Evolutionary conservation across 2,329 filamentous ascomycete species (phyloP), one percentile per base, ranked within the genome.

Genomic region (Alternaria longipes): DNA sequence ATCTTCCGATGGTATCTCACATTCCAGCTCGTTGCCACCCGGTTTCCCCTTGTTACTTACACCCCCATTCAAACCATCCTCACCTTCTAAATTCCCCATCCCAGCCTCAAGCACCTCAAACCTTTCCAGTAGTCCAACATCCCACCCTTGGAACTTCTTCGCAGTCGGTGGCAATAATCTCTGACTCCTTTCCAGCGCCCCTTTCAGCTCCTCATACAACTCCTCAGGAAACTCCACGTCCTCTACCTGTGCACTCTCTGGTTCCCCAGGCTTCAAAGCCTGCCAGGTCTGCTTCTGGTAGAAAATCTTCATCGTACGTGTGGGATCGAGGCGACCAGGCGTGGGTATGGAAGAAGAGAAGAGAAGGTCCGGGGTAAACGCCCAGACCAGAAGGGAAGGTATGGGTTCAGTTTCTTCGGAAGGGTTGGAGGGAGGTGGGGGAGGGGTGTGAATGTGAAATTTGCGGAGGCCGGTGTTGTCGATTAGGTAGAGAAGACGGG

Each of bases 71-170:
- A 12, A 20, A 38, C 24, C 40, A 22, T 26, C 38, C 1, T 34
- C 44, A 6, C 42, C 1, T 5, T 7, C 32, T 14, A 36, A 5
- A 16, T 36, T 36, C 32, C 32, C 47, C 32, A 40, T 34, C 16
- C 54, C 47, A 6, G 65, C 45, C 51, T 75, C 72, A 7, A 63
- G 65, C 11, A 65, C 64, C 59, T 81, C 76, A 77, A 85, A 89
- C 60, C 84, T 80, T 64, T 85, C 83, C 60, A 92, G 71, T 18
- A 92, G 73, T 2, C 88, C 89, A 5, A 92, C 87, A 26, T 84
- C 83, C 90, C 90, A 93, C n/a, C 84, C 85, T 71, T 86, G 83
- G 66, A 91, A 90, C 28, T 69, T 79, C 57, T 87, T 82, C 60
- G 89, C 86, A 8, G 80, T 80, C 0, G 66, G 72, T 1, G 90